phyloP scores from a whole-genome alignment of 2,329 filamentous ascomycete genomes.

The Pezicula rhizophila region DNA sequence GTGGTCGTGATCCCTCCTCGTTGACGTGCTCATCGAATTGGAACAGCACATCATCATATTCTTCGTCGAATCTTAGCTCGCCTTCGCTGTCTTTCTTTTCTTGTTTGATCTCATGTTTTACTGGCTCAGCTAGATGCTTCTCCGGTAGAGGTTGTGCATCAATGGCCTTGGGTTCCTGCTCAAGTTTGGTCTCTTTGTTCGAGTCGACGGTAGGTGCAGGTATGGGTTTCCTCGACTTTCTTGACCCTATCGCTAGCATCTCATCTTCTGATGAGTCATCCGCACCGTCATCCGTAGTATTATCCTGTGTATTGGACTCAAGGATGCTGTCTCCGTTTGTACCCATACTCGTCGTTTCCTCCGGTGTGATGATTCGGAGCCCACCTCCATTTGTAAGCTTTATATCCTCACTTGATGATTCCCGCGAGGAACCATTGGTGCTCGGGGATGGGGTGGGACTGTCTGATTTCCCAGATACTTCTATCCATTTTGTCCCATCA shows the following conservation, averaged over 20 bases:
- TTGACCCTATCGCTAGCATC: neutral
- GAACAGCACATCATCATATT: constrained; percentile 21
- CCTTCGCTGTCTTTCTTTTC: constrained; percentile 1
- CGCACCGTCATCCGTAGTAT: neutral
- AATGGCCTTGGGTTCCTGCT: neutral
- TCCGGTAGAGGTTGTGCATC: neutral
- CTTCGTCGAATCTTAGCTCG: constrained; percentile 13
- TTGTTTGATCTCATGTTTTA: neutral
- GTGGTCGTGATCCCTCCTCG: constrained; percentile 6
- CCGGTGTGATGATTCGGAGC: neutral
- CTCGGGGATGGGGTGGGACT: constrained; percentile 24
- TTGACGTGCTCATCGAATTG: constrained; percentile 19
- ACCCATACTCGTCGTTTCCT: neutral
- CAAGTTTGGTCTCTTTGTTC: neutral
- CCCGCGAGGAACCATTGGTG: neutral
- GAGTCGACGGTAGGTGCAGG: neutral
- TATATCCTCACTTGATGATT: neutral
- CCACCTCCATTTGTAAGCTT: neutral
- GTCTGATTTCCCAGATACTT: constrained; percentile 25
- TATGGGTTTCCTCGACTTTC: neutral
- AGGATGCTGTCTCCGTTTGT: neutral
- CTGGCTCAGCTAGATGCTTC: constrained; percentile 1
- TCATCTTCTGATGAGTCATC: neutral
- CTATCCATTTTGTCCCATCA: constrained; percentile 29
- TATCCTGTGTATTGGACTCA: neutral